Base-by-base conservation (phyloP, 768 basidiomycete genomes). In the Neoboletus subvelutipes region DNA sequence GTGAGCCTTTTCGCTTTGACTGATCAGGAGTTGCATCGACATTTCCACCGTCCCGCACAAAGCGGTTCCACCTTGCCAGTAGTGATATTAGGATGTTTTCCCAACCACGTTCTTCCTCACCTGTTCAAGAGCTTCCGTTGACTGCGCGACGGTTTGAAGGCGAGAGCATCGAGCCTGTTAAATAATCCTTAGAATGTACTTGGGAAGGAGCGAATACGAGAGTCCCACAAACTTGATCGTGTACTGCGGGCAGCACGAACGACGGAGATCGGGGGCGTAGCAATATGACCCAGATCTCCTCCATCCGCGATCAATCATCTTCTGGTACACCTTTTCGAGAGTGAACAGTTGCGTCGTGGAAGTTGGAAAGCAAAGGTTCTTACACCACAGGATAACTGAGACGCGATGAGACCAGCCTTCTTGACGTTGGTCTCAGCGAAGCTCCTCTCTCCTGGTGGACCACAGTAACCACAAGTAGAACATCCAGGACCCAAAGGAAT, bases 211-310 rank as follows among this genome's bases (percentile, higher is more conserved):
- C 37, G 40, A 59, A 43, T 58, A 29, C 41, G 26, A 46, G 29
- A 47, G 41, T 49, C 59, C 63, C 49, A 69, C 77, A 54, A 63
- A 90, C 93, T 84, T 91, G 70, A 98, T 98, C 4, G 96, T 93
- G 68, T 97, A 96, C 62, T 94, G 90, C 1, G 95, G 92, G 69
- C 96, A 98, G 68, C 96, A 98, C 11, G 93, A 88, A 6, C 73
- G 69, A 59, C 77, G 80, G 71, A 95, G 76, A 70, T 95, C 86
- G 5, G 94, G 94, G 60, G 91, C 92, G 72, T 98, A 98, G 65
- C 92, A 86, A 73, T 86, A 94, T 29, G 75, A 77, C 73, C 90
- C 90, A 54, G 89, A 90, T 58, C 92, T 81, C 52, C 92, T 82
- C 91, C 91, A 94, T 26, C 91, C 90, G 20, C 86, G 80, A 72